These are phyloP conservation scores for Triticum timopheevii DNA, from an alignment of 176 grass and related monocot species.

Conservation along the genomic window DNA sequence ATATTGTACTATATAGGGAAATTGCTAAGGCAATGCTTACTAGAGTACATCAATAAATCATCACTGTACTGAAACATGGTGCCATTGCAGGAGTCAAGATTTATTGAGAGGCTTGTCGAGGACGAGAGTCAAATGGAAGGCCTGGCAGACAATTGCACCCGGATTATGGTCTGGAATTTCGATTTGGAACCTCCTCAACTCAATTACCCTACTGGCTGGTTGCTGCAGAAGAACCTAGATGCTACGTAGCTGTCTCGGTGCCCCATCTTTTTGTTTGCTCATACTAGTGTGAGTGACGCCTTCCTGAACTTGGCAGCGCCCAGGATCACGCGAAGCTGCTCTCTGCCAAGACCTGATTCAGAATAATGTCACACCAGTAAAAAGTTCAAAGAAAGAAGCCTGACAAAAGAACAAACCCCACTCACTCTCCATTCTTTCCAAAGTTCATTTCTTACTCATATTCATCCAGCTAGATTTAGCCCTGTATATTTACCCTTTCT, in stretches of 20 bases:
- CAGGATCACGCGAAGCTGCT: slow-evolving; percentile 65
- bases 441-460: slow-evolving; percentile 36
- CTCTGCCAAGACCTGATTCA: slow-evolving; percentile 47
- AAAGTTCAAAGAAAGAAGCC: slow-evolving; percentile 60
- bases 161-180: slow-evolving; percentile 80
- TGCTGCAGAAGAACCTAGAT: slow-evolving; percentile 65
- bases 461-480: slow-evolving; percentile 47
- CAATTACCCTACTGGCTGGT: slow-evolving; percentile 65
- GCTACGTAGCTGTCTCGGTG: slow-evolving; percentile 43
- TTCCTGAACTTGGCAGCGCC: slow-evolving; percentile 63
- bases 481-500: slow-evolving; percentile 47
- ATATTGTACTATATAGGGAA: slow-evolving; percentile 11
- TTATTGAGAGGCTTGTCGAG: slow-evolving; percentile 86
- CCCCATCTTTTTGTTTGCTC: slow-evolving; percentile 35
- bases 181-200: slow-evolving; percentile 57
- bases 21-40: not conserved
- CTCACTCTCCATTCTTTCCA: slow-evolving; percentile 56
- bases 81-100: slow-evolving; percentile 70
- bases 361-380: slow-evolving; percentile 55
- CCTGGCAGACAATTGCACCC: slow-evolving; percentile 75
- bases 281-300: slow-evolving; percentile 41
- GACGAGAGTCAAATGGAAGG: slow-evolving; percentile 97
- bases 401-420: slow-evolving; percentile 37
- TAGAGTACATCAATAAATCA: not conserved
- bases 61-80: slow-evolving; percentile 33